A percentile compares a stretch with the other conserved stretches of the same genome.
Conservation (phyloP, 257 asterid species). For the Nicotiana otophora region DNA sequence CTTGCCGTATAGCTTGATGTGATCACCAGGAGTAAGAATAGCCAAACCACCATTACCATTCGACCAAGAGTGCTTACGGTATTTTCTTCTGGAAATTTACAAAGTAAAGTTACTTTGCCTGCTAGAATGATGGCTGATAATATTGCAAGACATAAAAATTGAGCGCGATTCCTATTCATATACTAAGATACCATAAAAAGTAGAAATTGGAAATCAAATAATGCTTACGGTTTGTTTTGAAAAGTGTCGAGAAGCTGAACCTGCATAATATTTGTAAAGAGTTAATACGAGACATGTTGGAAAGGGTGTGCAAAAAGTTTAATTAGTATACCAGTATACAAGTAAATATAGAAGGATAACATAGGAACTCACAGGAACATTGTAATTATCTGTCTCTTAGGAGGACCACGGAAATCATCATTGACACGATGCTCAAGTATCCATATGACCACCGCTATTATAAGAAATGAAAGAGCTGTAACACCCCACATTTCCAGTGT, state of each 20-base stretch:
- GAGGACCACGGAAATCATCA: constrained; percentile 31
- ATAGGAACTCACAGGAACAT: constrained; percentile 25
- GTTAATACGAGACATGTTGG: background rate
- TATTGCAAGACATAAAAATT: background rate
- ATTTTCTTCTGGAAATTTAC: constrained; percentile 38
- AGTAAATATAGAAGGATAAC: background rate
- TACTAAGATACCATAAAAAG: background rate
- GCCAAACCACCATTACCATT: constrained; percentile 52
- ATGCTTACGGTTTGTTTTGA: constrained; percentile 48
- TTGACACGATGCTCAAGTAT: constrained; percentile 31
- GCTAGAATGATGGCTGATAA: background rate
- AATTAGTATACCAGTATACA: background rate
- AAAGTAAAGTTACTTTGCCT: background rate
- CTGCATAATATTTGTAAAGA: constrained; percentile 27
- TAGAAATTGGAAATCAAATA: background rate
- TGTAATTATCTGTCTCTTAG: constrained; percentile 23
- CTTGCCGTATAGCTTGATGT: constrained; percentile 62
- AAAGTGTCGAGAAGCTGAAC: constrained; percentile 61
- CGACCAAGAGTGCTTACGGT: constrained; percentile 47
- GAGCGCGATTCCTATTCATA: background rate
- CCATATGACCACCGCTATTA: constrained; percentile 29
- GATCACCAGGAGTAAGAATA: constrained; percentile 46
- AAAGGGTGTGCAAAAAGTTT: background rate
- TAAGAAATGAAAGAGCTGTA: constrained; percentile 21
- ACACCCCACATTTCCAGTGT: constrained; percentile 24